Evolutionary conservation across 2,329 filamentous ascomycete species (phyloP).

Genomic region (Fusarium sp.): DNA sequence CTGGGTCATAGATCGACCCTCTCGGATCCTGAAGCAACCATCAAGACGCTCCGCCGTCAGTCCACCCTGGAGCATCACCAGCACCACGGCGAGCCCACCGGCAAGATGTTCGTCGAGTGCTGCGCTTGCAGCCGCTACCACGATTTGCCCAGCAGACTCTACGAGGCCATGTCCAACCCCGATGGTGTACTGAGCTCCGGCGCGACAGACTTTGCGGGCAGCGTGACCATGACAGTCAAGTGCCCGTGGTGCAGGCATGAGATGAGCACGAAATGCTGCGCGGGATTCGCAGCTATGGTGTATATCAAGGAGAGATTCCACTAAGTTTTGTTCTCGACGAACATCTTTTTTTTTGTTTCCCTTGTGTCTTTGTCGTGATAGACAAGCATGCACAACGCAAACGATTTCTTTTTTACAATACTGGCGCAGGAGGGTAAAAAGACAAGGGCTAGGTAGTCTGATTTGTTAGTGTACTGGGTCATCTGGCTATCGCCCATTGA

Average conservation of each 20-base stretch:
- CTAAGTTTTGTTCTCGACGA: slow-evolving; percentile 40
- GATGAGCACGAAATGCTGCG: slow-evolving; percentile 77
- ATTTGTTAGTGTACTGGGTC: slow-evolving; percentile 9
- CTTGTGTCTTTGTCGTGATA: slow-evolving; percentile 9
- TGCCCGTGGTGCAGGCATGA: slow-evolving; percentile 80
- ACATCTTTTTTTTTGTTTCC: background rate
- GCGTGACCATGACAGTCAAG: slow-evolving; percentile 71
- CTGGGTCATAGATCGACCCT: slow-evolving; percentile 36
- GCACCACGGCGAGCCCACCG: slow-evolving; percentile 59
- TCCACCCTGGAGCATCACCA: slow-evolving; percentile 19
- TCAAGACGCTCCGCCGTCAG: slow-evolving; percentile 33
- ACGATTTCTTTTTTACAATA: slow-evolving; percentile 15
- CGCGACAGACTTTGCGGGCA: slow-evolving; percentile 65
- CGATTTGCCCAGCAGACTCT: slow-evolving; percentile 74
- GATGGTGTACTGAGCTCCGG: slow-evolving; percentile 64
- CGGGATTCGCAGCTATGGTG: slow-evolving; percentile 76
- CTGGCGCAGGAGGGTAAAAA: slow-evolving; percentile 25
- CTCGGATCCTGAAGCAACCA: slow-evolving; percentile 28
- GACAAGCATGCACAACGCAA: slow-evolving; percentile 39
- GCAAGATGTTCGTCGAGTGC: slow-evolving; percentile 75
- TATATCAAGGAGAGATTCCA: slow-evolving; percentile 75
- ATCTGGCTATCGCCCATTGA: slow-evolving; percentile 13
- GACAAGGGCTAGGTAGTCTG: slow-evolving; percentile 12
- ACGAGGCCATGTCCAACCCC: slow-evolving; percentile 73
- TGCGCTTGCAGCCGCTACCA: slow-evolving; percentile 74